Percentiles rank a stretch among this genome's conserved stretches.
Evolutionary conservation across 208 protist genomes (phyloP).

Genomic region (Acanthamoeba healyi): DNA sequence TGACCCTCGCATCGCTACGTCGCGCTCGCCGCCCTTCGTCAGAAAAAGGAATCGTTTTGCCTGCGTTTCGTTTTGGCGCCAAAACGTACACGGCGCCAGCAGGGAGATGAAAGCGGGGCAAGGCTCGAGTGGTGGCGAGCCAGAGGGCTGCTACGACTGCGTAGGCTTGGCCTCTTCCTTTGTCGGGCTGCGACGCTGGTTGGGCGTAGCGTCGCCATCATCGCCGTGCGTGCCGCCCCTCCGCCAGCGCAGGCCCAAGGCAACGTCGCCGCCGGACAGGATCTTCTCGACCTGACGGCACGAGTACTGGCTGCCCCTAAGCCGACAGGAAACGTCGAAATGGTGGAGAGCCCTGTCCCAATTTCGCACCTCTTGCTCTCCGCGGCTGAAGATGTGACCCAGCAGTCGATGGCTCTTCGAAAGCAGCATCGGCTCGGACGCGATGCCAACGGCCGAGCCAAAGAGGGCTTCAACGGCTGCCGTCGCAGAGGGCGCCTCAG

Average conservation of each 20-base stretch:
- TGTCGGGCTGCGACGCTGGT: too few relatives aligned
- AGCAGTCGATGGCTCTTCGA: not conserved
- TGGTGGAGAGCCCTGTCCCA: not conserved
- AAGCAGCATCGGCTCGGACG: too few relatives aligned
- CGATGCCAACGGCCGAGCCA: too few relatives aligned
- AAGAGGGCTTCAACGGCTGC: not conserved
- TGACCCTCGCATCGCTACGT: too few relatives aligned
- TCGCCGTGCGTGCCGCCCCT: not conserved
- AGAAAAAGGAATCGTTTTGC: not conserved
- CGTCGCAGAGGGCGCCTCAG: not conserved
- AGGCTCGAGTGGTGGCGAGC: too few relatives aligned
- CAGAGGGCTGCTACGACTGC: too few relatives aligned
- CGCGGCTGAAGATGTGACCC: conserved; percentile 24
- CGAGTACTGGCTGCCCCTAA: not conserved
- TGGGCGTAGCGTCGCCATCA: too few relatives aligned
- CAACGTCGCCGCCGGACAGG: not conserved
- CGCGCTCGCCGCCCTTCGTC: too few relatives aligned
- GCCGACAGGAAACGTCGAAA: not conserved
- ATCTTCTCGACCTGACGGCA: not conserved
- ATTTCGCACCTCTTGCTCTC: not conserved
- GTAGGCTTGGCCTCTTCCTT: not conserved
- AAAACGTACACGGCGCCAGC: not conserved
- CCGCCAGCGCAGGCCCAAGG: not conserved
- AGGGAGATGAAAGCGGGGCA: too few relatives aligned
- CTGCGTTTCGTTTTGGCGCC: not conserved